Conservation (phyloP, 106 monocot species). For the Vanilla planifolia region DNA sequence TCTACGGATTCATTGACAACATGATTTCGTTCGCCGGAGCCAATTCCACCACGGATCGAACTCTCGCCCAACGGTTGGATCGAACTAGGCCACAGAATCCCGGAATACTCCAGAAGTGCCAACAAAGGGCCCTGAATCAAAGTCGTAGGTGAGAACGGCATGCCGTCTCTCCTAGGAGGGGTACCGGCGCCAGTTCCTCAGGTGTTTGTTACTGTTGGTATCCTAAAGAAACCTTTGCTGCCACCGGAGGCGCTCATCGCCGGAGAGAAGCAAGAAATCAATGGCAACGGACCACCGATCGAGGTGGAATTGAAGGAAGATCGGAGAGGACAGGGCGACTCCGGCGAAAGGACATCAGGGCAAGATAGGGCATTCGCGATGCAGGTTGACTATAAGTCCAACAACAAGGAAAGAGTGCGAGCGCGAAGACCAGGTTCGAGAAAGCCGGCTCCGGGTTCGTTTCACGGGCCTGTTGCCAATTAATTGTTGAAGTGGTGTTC, state of each 20-base stretch:
- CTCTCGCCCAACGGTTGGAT: constrained; percentile 22
- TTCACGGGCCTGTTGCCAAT: too few relatives aligned
- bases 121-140: constrained; percentile 72
- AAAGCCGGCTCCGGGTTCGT: too few relatives aligned
- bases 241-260: constrained; percentile 15
- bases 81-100: constrained; percentile 48
- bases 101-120: constrained; percentile 74
- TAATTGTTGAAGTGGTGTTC: too few relatives aligned
- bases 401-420: too few relatives aligned
- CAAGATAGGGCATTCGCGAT: too few relatives aligned
- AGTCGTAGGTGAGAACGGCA: constrained; percentile 51
- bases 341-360: constrained; percentile 4
- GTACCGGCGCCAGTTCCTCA: constrained; percentile 8
- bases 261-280: not conserved
- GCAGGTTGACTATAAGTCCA: too few relatives aligned
- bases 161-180: constrained; percentile 32
- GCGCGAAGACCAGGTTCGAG: too few relatives aligned
- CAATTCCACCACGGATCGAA: constrained; percentile 13
- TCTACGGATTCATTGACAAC: constrained; percentile 4
- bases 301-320: not conserved
- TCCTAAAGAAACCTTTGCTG: constrained; percentile 5
- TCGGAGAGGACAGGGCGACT: not conserved
- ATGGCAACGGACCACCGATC: not conserved
- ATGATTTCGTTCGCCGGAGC: not conserved
- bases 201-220: not conserved